Percentiles rank a stretch among this genome's conserved stretches.
These are phyloP conservation scores for Xylaria sp. DNA, from an alignment of 2,329 filamentous ascomycete species.

Conservation along the genomic window DNA sequence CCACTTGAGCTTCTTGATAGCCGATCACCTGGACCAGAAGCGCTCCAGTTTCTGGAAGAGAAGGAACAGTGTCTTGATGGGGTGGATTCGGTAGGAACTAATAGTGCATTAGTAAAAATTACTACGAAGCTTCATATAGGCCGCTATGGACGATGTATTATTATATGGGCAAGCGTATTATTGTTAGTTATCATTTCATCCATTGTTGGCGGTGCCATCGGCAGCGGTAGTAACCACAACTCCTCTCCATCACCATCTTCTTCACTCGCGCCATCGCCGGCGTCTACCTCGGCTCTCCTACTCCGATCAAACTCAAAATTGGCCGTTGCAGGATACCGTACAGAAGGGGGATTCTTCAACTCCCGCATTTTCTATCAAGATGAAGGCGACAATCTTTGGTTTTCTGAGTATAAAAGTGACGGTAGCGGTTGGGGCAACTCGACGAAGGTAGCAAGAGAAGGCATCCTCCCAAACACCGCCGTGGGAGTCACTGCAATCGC, in stretches of 20 bases:
- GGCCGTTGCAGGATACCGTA: conserved; percentile 12
- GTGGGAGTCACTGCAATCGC: neutral
- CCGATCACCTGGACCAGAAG: neutral
- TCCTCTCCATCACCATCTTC: neutral
- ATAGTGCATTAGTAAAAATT: neutral
- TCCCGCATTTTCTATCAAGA: conserved; percentile 24
- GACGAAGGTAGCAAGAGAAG: conserved; percentile 6
- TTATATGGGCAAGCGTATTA: neutral
- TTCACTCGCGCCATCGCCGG: neutral
- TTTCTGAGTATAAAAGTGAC: conserved; percentile 5
- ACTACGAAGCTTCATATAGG: neutral
- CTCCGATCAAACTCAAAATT: neutral
- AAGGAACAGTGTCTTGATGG: neutral
- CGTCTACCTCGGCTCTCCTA: neutral
- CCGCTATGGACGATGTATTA: neutral
- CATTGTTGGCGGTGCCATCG: conserved; percentile 9
- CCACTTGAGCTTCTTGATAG: neutral
- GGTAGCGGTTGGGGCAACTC: neutral
- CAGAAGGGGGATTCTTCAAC: neutral
- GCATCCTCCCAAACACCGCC: neutral
- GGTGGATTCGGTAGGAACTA: neutral
- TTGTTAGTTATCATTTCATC: neutral
- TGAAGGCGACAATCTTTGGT: conserved; percentile 6
- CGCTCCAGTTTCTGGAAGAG: neutral
- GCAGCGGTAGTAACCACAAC: conserved; percentile 5